Base-by-base conservation (phyloP, 2,329 filamentous ascomycete genomes). In the Hortaea werneckii region DNA sequence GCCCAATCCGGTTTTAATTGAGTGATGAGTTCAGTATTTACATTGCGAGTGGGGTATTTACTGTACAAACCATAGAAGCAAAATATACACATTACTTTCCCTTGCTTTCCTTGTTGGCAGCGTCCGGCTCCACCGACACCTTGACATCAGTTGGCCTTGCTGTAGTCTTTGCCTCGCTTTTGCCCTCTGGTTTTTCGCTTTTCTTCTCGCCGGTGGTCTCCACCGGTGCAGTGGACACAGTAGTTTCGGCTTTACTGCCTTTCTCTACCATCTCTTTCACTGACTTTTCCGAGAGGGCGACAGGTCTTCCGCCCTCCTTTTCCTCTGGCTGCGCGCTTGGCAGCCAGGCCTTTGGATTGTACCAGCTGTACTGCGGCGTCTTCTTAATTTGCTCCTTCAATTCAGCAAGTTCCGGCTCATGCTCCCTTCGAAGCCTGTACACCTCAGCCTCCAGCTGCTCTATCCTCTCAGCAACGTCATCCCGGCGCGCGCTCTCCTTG, bases 381-480 rank as follows among this genome's bases (percentile, higher is more conserved):
- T 47, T 53, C 48, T 51, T 54, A 38, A 61, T 49, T 11, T 54
- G 57, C 38, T 66, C 64, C 45, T 68, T 67, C 38, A 63, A 48
- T 10, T 54, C 56, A 35, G 54, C 55, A 12, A 65, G 50, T 13
- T 61, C 52, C 4, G 60, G 58, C 48, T 63, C 55, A 48, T 60
- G 58, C 48, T 62, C 58, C 13, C 53, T 51, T 37, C 53, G 48
- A 27, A 68, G 51, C 41, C 66, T 61, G 44, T 65, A 64, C 27
- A 72, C 55, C 51, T 72, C 65, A 8, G 59, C 66, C 58, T 82
- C 77, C 2, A 83, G 59, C 48, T 77, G 74, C 38, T 72, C 71
- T 9, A 85, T 56, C 20, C 78, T 68, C 46, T 80, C 78, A 1
- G 74, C 70, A 4, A 84, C 75, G 49, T 79, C 76, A 46, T 82